A percentile compares a stretch with the other conserved stretches of the same genome.
phyloP scores from a whole-genome alignment of 441 rosid species.

The Oxalis stricta region DNA sequence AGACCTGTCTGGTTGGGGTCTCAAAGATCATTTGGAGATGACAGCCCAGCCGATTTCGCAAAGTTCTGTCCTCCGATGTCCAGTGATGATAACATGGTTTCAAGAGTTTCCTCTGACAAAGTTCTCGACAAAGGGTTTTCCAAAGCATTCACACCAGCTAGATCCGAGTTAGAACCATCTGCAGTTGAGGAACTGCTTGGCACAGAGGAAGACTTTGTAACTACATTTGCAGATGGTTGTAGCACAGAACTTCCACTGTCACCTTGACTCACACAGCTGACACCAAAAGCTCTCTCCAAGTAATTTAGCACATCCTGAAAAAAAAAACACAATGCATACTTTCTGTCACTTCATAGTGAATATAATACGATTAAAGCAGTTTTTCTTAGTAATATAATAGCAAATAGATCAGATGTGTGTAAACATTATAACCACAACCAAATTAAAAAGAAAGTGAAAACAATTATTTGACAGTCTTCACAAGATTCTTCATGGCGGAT shows the following conservation, averaged over 20 bases:
- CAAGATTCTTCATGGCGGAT: no score
- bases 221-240: constrained; percentile 48
- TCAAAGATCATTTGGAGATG: constrained; percentile 45
- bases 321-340: constrained; percentile 7
- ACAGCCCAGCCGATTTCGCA: constrained; percentile 33
- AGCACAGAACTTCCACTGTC: constrained; percentile 44
- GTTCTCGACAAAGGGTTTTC: constrained; percentile 61
- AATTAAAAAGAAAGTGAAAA: no score
- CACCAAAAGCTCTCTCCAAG: constrained; percentile 65
- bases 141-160: constrained; percentile 30
- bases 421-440: no score
- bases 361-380: background rate
- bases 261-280: constrained; percentile 44
- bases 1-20: constrained; percentile 40
- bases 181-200: constrained; percentile 36
- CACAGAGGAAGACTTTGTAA: constrained; percentile 46
- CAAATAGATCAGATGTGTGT: no score
- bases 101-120: constrained; percentile 70
- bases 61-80: constrained; percentile 63
- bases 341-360: background rate
- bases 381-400: no score
- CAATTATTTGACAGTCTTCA: no score
- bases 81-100: constrained; percentile 21
- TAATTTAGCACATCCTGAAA: constrained; percentile 66
- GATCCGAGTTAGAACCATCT: constrained; percentile 54